These are phyloP conservation scores for Nigrospora oryzae DNA, from an alignment of 2,329 filamentous ascomycete species.

Conservation along the genomic window DNA sequence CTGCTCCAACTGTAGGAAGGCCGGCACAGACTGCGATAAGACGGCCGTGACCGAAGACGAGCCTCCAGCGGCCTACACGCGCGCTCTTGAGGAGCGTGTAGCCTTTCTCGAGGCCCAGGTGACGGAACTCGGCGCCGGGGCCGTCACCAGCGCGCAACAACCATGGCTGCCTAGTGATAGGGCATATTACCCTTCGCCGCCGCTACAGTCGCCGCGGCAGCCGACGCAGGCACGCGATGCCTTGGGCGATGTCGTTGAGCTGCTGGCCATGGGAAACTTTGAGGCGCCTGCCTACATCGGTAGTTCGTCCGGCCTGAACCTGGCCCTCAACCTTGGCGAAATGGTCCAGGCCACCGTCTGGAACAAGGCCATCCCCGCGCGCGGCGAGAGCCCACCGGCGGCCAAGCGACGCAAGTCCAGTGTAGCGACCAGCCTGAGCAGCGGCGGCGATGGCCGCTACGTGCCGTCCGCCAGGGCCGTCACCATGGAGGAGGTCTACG, in stretches of 20 bases:
- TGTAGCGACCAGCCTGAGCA: neutral
- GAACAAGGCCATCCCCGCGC: constrained; percentile 35
- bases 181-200: neutral
- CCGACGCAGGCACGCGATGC: constrained; percentile 10
- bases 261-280: constrained; percentile 32
- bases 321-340: constrained; percentile 40
- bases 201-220: constrained; percentile 2
- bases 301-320: constrained; percentile 36
- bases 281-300: constrained; percentile 41
- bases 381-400: constrained; percentile 2
- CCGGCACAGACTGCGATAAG: constrained; percentile 32
- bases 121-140: constrained; percentile 6
- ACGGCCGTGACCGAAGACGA: constrained; percentile 27
- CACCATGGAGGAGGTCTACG: constrained; percentile 30
- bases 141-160: neutral
- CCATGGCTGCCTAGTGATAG: constrained; percentile 1
- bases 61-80: constrained; percentile 27
- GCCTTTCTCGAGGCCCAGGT: constrained; percentile 27
- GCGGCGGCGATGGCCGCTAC: neutral
- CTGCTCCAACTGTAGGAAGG: constrained; percentile 34
- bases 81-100: constrained; percentile 30
- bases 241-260: constrained; percentile 35
- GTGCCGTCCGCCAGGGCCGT: constrained; percentile 10
- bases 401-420: constrained; percentile 3
- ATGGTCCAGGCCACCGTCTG: constrained; percentile 46